Evolutionary conservation across 2,329 filamentous ascomycete genomes (phyloP), one percentile per base, ranked within the genome.

Genomic region (Furcasterigmium furcatum): DNA sequence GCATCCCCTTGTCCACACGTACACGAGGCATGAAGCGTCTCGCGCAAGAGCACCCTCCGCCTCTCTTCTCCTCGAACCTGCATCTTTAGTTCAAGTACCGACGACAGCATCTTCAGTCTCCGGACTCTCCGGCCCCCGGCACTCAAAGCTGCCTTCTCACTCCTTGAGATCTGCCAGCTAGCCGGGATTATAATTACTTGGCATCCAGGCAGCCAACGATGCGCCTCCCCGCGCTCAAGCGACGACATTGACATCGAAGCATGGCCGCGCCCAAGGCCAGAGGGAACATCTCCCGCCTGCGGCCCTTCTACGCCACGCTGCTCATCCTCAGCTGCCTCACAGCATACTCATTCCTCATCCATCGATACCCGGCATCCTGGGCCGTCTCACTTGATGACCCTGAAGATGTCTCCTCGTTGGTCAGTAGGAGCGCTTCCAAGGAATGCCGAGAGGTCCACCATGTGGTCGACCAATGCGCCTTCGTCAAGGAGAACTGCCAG

Each of bases 361-460:
- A 56, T 56, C 38, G 39, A 21, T 16, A 47, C 49, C 13, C 48
- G 25, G 35, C 9, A 20, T 20, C 38, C 32, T 20, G 27, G 19
- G 34, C 24, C 35, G 19, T 24, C 22, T 44, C 36, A 14, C 39
- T 46, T 42, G 39, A 50, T 19, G 48, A 47, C 4, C 49, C 49
- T 22, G 25, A 48, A 18, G 41, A 45, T 44, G 45, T 52, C 12
- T 51, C 51, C 24, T 45, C 50, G 21, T 46, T 62, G 43, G 49
- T 59, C 46, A 53, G 54, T 49, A 57, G 62, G 47, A 56, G 52
- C 41, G 48, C 49, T 47, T 48, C 41, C 54, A 59, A 40, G 54
- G 70, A 91, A 72, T 99, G 94, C 62, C 85, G 84, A 48, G 71
- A 88, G 27, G 89, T 99, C 45, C 89, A 94, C 64, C 68, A 79